These are phyloP conservation scores for Boletus pseudopeckii DNA, from an alignment of 768 basidiomycete genomes.

Conservation along the genomic window DNA sequence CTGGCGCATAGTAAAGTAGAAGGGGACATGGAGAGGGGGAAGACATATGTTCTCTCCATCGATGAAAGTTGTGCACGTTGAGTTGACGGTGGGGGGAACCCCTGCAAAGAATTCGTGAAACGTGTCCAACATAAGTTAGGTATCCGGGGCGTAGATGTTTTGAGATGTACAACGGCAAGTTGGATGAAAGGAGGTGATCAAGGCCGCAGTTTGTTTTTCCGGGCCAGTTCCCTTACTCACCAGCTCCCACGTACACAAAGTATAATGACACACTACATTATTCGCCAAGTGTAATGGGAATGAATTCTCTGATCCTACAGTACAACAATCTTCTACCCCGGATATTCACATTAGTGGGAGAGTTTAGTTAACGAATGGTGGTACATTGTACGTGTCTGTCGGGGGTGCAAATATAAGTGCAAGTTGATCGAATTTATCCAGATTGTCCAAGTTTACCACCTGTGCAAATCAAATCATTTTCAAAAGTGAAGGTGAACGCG, in stretches of 20 bases:
- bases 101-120: constrained; percentile 8
- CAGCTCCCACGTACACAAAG: constrained; percentile 11
- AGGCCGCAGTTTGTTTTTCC: neutral
- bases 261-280: neutral
- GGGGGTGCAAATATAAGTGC: constrained; percentile 30
- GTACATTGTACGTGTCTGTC: constrained; percentile 29
- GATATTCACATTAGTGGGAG: constrained; percentile 32
- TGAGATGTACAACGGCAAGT: neutral
- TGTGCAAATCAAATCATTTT: constrained; percentile 10
- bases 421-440: constrained; percentile 26
- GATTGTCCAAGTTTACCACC: constrained; percentile 31
- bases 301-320: constrained; percentile 28
- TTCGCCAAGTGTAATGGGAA: neutral
- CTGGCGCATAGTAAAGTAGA: constrained; percentile 50
- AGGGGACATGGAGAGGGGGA: constrained; percentile 39
- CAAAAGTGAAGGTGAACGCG: constrained; percentile 12
- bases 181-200: neutral
- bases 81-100: constrained; percentile 31
- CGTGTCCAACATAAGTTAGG: constrained; percentile 15
- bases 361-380: constrained; percentile 29
- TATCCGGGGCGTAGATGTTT: neutral
- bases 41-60: constrained; percentile 39
- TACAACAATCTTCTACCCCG: constrained; percentile 33
- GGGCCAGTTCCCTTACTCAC: neutral
- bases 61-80: constrained; percentile 32